Base-by-base conservation (phyloP, 441 rosid genomes). In the Syzygium syzygioides region DNA sequence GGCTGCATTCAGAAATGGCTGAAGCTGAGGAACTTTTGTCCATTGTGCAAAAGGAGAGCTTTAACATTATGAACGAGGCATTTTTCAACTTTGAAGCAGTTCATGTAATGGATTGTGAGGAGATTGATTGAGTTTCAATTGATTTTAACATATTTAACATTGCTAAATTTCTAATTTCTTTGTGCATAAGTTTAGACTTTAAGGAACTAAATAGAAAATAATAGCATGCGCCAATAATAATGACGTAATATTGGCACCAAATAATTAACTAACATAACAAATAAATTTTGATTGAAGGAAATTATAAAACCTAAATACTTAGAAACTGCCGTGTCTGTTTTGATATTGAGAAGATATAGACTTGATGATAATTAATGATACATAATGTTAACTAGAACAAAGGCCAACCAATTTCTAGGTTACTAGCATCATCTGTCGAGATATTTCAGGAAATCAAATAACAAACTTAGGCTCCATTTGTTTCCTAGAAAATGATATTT, bases 1-100 rank as follows among this genome's bases (percentile, higher is more conserved):
- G 55, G 90, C 71, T 94, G 94, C 86, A 93, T 94, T 19, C 91
- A 79, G 87, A 89, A 86, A 60, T 94, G 96, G 96, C 93, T 94
- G 1, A 7, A 32, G 57, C 84, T n/a, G 87, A 93, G 92, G 89
- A 94, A 94, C 32, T 79, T 20, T 4, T 94, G 96, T 91, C 96
- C 94, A 57, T 89, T 93, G 11, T 94, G 95, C 91, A 94, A 92
- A 52, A 85, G 11, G 85, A 89, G 30, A 41, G 94, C 55, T 23
- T n/a, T 92, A 60, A 86, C 26, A n/a, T 62, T 62, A n/a, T n/a
- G 34, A 62, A n/a, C 34, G 34, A 32, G 34, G 10, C 34, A 14
- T 62, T 6, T 62, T 14, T 62, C 34, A n/a, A 13, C 9, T 62
- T 60, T 62, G 1, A 62, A n/a, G 19, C n/a, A 3, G 68, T 14